A percentile compares a stretch with the other conserved stretches of the same genome.
Conservation (phyloP, 2,329 filamentous ascomycete species). For the Fusarium multiceps region DNA sequence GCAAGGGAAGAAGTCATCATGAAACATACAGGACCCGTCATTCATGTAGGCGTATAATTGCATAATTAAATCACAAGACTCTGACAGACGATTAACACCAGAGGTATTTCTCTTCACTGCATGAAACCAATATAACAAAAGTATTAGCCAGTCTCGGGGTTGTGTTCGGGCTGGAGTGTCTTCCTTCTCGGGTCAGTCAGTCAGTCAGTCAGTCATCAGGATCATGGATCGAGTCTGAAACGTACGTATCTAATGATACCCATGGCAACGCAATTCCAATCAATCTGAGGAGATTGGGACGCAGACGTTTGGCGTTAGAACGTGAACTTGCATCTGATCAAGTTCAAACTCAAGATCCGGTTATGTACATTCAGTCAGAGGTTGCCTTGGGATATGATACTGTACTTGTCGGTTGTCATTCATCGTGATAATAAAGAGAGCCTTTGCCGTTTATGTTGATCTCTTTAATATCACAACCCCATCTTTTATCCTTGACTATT, state of each 20-base stretch:
- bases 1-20: neutral
- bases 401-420: neutral
- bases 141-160: conserved; percentile 20
- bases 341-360: conserved; percentile 17
- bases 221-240: conserved; percentile 27
- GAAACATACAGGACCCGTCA: neutral
- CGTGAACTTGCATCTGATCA: neutral
- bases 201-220: neutral
- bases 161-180: conserved; percentile 22
- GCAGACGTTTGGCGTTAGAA: conserved; percentile 7
- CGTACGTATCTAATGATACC: conserved; percentile 14
- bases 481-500: conserved; percentile 20
- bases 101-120: neutral
- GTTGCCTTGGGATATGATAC: conserved; percentile 45
- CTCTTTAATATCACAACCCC: conserved; percentile 9
- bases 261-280: conserved; percentile 41
- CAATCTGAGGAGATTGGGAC: conserved; percentile 41
- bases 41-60: neutral
- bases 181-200: neutral
- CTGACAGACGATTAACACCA: neutral
- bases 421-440: conserved; percentile 18
- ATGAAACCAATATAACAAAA: conserved; percentile 35
- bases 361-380: conserved; percentile 16
- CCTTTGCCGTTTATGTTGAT: neutral
- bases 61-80: neutral